Evolutionary conservation across 1,284 basidiomycete species (phyloP), one percentile per base, ranked within the genome.

Genomic region (Ceratobasidium sp.): DNA sequence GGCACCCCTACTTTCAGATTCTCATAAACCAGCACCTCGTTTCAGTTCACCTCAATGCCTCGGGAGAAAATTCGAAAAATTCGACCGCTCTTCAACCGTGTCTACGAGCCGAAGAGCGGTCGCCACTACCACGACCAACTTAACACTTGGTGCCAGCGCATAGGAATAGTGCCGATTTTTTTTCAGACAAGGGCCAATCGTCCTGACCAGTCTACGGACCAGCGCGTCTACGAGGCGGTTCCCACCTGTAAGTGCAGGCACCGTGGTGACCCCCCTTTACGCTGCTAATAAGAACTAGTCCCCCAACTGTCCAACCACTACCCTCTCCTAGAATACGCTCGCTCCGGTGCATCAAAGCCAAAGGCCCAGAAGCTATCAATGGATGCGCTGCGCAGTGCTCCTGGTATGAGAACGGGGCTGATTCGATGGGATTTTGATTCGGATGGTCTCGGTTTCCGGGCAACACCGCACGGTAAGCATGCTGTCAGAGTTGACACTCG

Each of bases 191-290:
- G 14, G 16, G 29, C 13, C 24, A 56, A 34, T 27, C 5, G 19
- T 31, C 27, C 11, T 22, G 5, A 16, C n/a, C n/a, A 11, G 24
- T 31, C 46, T 14, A 27, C 43, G 11, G 14, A 37, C n/a, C 41
- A n/a, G 19, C 54, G 31, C 7, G 22, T 16, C 16, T 51, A 29
- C 43, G 63, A 53, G 22, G 63, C 63, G 19, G n/a, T 66, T 66
- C 63, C 63, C n/a, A 53, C 13, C 29, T 64, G 62, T 64, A 41
- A 64, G 59, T 59, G n/a, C n/a, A 59, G 16, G n/a, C 24, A 31
- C 56, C 22, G 29, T 59, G 19, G 8, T 16, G 8, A 14, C 29
- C 27, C 31, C 22, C 24, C 13, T 31, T 22, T 31, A 49, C 9
- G 22, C 9, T 11, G 41, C 41, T 34, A 24, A 48, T 22, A 46